phyloP scores from a whole-genome alignment of 139 green algal species.

The Tetradesmus obliquus region DNA sequence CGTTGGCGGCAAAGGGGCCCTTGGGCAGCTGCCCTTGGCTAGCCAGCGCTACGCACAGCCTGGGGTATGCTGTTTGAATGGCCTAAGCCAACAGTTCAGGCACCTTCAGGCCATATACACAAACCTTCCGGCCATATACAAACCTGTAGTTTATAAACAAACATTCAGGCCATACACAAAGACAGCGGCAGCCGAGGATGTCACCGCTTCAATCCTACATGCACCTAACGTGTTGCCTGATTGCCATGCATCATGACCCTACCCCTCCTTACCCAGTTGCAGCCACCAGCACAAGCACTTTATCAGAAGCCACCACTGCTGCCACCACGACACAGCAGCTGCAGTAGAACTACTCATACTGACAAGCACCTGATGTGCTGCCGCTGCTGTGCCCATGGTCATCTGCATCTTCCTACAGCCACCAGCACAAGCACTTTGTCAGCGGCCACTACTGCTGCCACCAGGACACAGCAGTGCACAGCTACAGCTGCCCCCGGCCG shows the following conservation, averaged over 20 bases:
- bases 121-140: too few relatives aligned
- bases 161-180: too few relatives aligned
- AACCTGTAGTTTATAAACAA: too few relatives aligned
- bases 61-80: too few relatives aligned
- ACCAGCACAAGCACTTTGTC: slow-evolving; percentile 46
- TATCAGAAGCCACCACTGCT: background rate
- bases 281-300: slow-evolving; percentile 21
- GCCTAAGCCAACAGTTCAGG: background rate
- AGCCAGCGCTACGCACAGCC: too few relatives aligned
- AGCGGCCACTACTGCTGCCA: slow-evolving; percentile 39
- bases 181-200: too few relatives aligned
- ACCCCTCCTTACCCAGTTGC: background rate
- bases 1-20: too few relatives aligned
- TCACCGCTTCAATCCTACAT: too few relatives aligned
- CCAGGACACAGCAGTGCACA: slow-evolving; percentile 14
- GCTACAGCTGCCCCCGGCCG: background rate
- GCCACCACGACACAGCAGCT: background rate
- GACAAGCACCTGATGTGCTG: background rate
- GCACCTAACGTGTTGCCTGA: too few relatives aligned
- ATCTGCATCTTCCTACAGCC: background rate
- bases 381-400: background rate
- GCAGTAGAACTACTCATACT: too few relatives aligned
- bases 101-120: background rate
- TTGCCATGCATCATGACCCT: too few relatives aligned
- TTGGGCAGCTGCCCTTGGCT: too few relatives aligned